These are phyloP conservation scores for Tuber aestivum DNA, from an alignment of 495 filamentous ascomycete species.

Conservation along the genomic window DNA sequence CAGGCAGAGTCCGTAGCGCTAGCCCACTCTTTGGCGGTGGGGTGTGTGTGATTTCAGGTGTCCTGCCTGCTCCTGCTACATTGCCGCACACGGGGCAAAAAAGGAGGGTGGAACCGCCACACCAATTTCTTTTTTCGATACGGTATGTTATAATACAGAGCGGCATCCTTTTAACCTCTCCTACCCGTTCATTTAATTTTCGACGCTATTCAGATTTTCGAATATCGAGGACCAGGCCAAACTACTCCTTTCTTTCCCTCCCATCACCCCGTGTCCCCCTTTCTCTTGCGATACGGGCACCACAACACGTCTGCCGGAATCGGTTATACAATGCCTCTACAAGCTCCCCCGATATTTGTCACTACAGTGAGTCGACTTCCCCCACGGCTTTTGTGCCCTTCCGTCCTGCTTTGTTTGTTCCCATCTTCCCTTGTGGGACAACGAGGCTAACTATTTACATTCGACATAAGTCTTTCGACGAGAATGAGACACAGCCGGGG, in stretches of 20 bases:
- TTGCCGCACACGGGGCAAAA: not conserved
- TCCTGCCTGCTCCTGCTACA: not conserved
- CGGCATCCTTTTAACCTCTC: not conserved
- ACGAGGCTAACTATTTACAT: slow-evolving; percentile 19
- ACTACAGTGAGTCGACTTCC: slow-evolving; percentile 20
- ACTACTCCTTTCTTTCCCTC: not conserved
- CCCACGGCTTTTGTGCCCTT: not conserved
- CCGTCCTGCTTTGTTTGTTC: not conserved
- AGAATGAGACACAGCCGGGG: slow-evolving; percentile 5
- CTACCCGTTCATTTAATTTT: not conserved
- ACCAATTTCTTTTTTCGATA: not conserved
- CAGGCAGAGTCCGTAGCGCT: not conserved
- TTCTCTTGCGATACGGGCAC: not conserved
- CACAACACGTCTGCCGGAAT: not conserved
- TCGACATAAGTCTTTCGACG: slow-evolving; percentile 24
- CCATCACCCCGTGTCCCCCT: not conserved
- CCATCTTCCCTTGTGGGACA: not conserved
- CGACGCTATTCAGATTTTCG: not conserved
- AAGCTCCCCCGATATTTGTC: slow-evolving; percentile 28
- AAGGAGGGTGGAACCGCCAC: not conserved
- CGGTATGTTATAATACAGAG: not conserved
- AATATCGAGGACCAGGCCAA: not conserved
- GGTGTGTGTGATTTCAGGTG: not conserved
- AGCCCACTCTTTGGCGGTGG: not conserved
- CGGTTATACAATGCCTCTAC: not conserved